Percentiles rank a stretch among this genome's conserved stretches.
phyloP scores from a whole-genome alignment of 2,329 filamentous ascomycete genomes.

The Talaromyces sp. region DNA sequence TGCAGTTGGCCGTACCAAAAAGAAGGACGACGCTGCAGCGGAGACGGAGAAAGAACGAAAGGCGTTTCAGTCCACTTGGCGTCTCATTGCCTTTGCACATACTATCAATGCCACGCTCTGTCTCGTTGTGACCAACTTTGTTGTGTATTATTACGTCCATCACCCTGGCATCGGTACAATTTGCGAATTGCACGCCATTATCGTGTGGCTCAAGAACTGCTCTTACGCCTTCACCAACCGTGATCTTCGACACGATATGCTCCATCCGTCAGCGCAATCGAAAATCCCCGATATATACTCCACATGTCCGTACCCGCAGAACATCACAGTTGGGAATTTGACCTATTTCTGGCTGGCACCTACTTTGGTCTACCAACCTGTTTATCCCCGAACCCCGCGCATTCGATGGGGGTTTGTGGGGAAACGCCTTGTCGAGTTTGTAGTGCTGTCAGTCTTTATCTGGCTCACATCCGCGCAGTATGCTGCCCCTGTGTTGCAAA shows the following conservation, averaged over 20 bases:
- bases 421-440: conserved; percentile 74
- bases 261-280: conserved; percentile 66
- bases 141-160: conserved; percentile 86
- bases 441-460: conserved; percentile 77
- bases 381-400: conserved; percentile 76
- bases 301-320: conserved; percentile 78
- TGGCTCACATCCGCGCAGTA: conserved; percentile 96
- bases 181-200: conserved; percentile 83
- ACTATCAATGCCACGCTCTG: conserved; percentile 77
- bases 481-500: conserved; percentile 79
- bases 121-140: conserved; percentile 71
- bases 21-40: conserved; percentile 47
- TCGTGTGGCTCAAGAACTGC: conserved; percentile 93
- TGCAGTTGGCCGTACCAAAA: conserved; percentile 55
- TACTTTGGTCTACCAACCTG: conserved; percentile 92
- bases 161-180: conserved; percentile 91
- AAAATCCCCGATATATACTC: conserved; percentile 76
- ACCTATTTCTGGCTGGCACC: conserved; percentile 98
- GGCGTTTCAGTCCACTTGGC: conserved; percentile 70
- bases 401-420: conserved; percentile 85
- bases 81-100: conserved; percentile 72
- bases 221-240: conserved; percentile 97
- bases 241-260: conserved; percentile 83
- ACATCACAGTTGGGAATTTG: conserved; percentile 83
- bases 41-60: conserved; percentile 56